Percentiles rank a stretch among this genome's conserved stretches.
These are phyloP conservation scores for Phytophthora syringae DNA, from an alignment of 352 stramenopile species.

Conservation along the genomic window DNA sequence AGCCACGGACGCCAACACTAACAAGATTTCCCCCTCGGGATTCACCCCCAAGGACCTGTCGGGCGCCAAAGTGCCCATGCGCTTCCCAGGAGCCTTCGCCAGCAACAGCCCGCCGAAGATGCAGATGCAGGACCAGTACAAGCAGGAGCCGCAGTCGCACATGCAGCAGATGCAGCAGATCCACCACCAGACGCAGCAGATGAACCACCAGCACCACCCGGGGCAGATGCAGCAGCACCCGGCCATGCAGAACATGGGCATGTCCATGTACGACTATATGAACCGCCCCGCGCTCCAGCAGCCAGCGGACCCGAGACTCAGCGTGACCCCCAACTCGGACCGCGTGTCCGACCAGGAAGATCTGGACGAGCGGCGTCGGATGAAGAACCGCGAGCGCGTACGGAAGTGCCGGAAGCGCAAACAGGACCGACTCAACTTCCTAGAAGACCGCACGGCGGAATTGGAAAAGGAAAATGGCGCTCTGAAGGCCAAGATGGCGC, in stretches of 20 bases:
- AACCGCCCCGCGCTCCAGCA: constrained; percentile 68
- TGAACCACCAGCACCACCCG: constrained; percentile 48
- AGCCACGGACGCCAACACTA: constrained; percentile 53
- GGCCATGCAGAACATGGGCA: constrained; percentile 71
- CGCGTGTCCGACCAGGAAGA: constrained; percentile 77
- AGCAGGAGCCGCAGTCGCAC: constrained; percentile 52
- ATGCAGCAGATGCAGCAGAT: constrained; percentile 56
- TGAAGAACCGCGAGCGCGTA: constrained; percentile 91
- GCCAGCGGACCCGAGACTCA: constrained; percentile 46
- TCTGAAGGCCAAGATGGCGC: constrained; percentile 79
- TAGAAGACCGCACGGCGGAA: constrained; percentile 85
- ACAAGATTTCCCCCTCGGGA: constrained; percentile 82
- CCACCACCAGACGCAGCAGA: constrained; percentile 59
- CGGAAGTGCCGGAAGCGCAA: constrained; percentile 91
- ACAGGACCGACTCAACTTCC: constrained; percentile 87
- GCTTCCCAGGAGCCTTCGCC: constrained; percentile 65
- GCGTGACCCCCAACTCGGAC: constrained; percentile 72
- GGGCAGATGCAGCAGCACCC: constrained; percentile 49
- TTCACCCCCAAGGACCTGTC: constrained; percentile 84
- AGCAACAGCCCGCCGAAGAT: constrained; percentile 70
- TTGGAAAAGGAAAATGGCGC: constrained; percentile 85
- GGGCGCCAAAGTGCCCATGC: constrained; percentile 77
- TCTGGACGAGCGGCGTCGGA: constrained; percentile 82
- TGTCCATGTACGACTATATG: constrained; percentile 89
- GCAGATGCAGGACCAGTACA: constrained; percentile 48